Evolutionary conservation across 1,284 basidiomycete species (phyloP).

Genomic region (Moesziomyces sp.): DNA sequence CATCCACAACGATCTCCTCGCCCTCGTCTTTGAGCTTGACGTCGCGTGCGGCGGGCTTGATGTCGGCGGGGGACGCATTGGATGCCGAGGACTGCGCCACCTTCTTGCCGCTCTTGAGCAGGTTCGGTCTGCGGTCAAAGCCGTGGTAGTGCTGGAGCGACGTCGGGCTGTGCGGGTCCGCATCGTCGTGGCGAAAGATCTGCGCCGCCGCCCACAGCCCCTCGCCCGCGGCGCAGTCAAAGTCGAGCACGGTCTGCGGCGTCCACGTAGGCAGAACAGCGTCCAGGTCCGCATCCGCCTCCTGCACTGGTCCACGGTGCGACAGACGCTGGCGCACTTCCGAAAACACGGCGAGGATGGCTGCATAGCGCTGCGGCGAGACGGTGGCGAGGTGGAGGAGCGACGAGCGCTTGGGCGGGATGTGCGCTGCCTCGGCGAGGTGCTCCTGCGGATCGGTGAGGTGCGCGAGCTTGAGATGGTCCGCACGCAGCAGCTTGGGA

Average conservation of each 20-base stretch:
- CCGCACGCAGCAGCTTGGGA: constrained; percentile 33
- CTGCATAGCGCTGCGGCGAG: constrained; percentile 47
- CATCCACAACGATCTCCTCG: constrained; percentile 35
- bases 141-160: constrained; percentile 34
- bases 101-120: constrained; percentile 46
- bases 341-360: constrained; percentile 40
- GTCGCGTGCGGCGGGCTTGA: constrained; percentile 7
- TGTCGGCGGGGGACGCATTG: constrained; percentile 23
- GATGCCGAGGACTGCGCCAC: constrained; percentile 29
- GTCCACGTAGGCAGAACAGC: constrained; percentile 35
- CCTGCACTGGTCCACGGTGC: not conserved
- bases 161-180: constrained; percentile 4
- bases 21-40: constrained; percentile 30
- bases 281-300: not conserved
- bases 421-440: constrained; percentile 29
- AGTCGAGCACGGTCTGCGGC: constrained; percentile 54
- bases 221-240: constrained; percentile 53
- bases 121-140: constrained; percentile 39
- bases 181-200: constrained; percentile 40
- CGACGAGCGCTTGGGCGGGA: constrained; percentile 41
- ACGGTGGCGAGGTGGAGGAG: constrained; percentile 42
- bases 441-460: constrained; percentile 40
- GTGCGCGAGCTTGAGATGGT: constrained; percentile 37
- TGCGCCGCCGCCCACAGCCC: constrained; percentile 61
- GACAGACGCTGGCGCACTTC: constrained; percentile 35